A percentile compares a stretch with the other conserved stretches of the same genome.
Evolutionary conservation across 495 filamentous ascomycete genomes (phyloP).

Genomic region (Penicillium turbatum): DNA sequence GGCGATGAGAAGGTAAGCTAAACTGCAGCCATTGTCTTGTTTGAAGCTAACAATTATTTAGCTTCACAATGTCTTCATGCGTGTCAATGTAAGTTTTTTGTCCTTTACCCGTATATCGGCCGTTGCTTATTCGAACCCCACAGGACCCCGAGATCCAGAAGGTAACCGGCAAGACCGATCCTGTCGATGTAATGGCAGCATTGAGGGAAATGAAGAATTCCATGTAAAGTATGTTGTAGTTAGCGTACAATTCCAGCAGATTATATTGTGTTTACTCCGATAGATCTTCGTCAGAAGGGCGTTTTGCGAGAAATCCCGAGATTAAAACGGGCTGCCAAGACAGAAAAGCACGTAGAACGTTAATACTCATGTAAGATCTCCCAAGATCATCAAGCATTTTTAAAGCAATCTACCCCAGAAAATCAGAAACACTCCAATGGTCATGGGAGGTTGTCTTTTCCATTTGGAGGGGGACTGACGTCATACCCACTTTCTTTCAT

Average conservation of each 20-base stretch:
- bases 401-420: neutral
- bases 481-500: conserved; percentile 27
- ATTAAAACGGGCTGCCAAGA: neutral
- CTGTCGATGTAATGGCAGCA: conserved; percentile 80
- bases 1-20: conserved; percentile 85
- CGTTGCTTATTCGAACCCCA: neutral
- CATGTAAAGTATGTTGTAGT: conserved; percentile 26
- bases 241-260: neutral
- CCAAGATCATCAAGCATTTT: neutral
- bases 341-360: neutral
- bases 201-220: conserved; percentile 92
- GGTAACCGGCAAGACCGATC: conserved; percentile 74
- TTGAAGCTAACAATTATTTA: conserved; percentile 30
- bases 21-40: neutral
- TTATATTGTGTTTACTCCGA: neutral
- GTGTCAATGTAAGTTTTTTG: conserved; percentile 60
- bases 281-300: neutral
- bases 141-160: conserved; percentile 83
- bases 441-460: conserved; percentile 1
- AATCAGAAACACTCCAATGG: conserved; percentile 1
- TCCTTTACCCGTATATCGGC: neutral
- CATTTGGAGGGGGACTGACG: conserved; percentile 20
- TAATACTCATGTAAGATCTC: neutral
- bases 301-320: neutral
- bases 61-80: conserved; percentile 98